Conservation (phyloP, 192 early-diverging fungal species). For the Coemansia sp. region DNA sequence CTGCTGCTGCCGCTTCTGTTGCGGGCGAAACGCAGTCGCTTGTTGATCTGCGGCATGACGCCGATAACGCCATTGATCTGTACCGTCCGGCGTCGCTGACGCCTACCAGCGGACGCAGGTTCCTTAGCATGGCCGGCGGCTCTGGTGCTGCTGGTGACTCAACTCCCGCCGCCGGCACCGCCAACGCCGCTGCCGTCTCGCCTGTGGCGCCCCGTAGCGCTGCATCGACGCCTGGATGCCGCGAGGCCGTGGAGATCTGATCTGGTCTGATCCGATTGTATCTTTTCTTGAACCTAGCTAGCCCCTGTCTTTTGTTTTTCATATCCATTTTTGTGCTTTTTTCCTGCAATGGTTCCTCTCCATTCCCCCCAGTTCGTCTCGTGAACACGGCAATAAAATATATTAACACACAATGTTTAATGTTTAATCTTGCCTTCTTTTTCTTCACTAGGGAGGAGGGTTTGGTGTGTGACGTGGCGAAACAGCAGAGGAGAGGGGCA, state of each 20-base stretch:
- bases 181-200: slow-evolving; percentile 13
- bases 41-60: slow-evolving; percentile 26
- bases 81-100: slow-evolving; percentile 48
- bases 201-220: slow-evolving; percentile 50
- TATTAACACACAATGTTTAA: no score
- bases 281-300: no score
- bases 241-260: slow-evolving; percentile 36
- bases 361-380: no score
- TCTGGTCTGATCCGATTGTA: no score
- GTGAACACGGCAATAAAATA: no score
- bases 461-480: not conserved
- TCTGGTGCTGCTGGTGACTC: slow-evolving; percentile 18
- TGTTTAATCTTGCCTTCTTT: no score
- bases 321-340: no score
- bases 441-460: not conserved
- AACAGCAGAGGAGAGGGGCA: not conserved
- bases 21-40: slow-evolving; percentile 45
- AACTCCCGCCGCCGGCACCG: slow-evolving; percentile 19
- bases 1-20: not conserved
- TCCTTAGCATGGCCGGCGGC: not conserved
- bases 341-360: no score
- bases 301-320: no score
- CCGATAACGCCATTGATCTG: slow-evolving; percentile 13
- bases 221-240: slow-evolving; percentile 50
- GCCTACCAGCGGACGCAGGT: slow-evolving; percentile 29